Conservation (phyloP, 2,329 filamentous ascomycete species). For the Diplodia scrobiculata region DNA sequence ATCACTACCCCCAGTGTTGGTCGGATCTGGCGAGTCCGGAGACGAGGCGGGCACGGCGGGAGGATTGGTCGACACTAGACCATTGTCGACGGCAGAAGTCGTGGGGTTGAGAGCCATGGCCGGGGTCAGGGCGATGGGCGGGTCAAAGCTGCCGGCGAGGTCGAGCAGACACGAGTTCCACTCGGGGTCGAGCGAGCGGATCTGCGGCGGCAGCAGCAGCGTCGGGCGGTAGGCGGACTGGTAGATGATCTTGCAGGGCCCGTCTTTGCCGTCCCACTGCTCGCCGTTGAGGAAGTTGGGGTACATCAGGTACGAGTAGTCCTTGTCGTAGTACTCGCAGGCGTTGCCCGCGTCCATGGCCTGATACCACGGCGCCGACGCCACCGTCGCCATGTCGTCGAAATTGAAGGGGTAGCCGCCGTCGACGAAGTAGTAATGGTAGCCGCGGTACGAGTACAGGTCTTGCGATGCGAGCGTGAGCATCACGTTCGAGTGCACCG, state of each 20-base stretch:
- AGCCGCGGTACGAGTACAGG: constrained; percentile 3
- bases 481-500: constrained; percentile 11
- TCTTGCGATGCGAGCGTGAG: constrained; percentile 10
- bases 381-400: constrained; percentile 18
- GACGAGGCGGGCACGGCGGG: constrained; percentile 7
- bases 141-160: constrained; percentile 16
- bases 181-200: constrained; percentile 5
- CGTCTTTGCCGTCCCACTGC: not conserved
- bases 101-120: not conserved
- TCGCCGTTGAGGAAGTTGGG: constrained; percentile 18
- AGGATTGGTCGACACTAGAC: not conserved
- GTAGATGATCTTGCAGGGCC: not conserved
- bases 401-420: constrained; percentile 20
- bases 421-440: constrained; percentile 12
- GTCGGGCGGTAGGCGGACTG: constrained; percentile 9
- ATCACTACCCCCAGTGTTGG: not conserved
- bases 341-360: constrained; percentile 8
- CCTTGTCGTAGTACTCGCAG: constrained; percentile 5
- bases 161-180: constrained; percentile 11
- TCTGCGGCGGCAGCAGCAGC: constrained; percentile 14
- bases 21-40: constrained; percentile 6
- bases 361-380: constrained; percentile 3
- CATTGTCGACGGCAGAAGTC: not conserved
- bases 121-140: constrained; percentile 12
- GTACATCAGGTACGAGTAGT: not conserved